Conservation (phyloP, 495 filamentous ascomycete species). For the Tuber borchii region DNA sequence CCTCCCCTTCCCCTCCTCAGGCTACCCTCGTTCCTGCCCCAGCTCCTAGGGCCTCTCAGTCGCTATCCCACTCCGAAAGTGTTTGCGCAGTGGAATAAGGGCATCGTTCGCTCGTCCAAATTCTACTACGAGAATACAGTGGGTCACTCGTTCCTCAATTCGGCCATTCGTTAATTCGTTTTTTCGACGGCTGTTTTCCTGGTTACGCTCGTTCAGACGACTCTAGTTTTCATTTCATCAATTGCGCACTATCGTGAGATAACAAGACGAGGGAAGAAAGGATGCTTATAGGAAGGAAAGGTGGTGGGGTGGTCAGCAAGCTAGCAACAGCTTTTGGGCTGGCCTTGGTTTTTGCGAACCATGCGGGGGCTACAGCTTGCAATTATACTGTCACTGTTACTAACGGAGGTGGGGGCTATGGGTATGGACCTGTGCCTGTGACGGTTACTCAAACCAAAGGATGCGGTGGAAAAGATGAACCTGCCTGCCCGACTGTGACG, state of each 20-base stretch:
- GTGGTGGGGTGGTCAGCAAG: slow-evolving; percentile 14
- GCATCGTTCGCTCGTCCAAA: slow-evolving; percentile 27
- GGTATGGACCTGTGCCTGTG: not conserved
- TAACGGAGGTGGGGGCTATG: slow-evolving; percentile 1
- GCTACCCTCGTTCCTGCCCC: slow-evolving; percentile 21
- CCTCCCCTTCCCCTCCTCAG: slow-evolving; percentile 3
- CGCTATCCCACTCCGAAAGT: slow-evolving; percentile 9
- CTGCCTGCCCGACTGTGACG: slow-evolving; percentile 1
- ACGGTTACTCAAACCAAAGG: slow-evolving; percentile 13
- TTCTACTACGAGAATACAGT: slow-evolving; percentile 11
- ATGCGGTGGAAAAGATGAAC: not conserved
- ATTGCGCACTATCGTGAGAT: slow-evolving; percentile 9
- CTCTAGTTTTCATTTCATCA: not conserved
- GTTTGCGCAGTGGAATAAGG: slow-evolving; percentile 23
- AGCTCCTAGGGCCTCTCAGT: slow-evolving; percentile 18
- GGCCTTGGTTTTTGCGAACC: slow-evolving; percentile 14
- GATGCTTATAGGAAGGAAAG: slow-evolving; percentile 24
- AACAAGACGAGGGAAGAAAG: not conserved
- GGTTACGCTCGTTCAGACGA: slow-evolving; percentile 18
- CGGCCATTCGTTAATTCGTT: slow-evolving; percentile 6
- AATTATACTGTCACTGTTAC: slow-evolving; percentile 27
- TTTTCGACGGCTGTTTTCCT: slow-evolving; percentile 4
- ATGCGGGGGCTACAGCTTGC: slow-evolving; percentile 24
- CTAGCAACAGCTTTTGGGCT: slow-evolving; percentile 19
- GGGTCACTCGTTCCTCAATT: slow-evolving; percentile 15